Conservation (phyloP, 257 asterid species). For the Rhazya stricta region DNA sequence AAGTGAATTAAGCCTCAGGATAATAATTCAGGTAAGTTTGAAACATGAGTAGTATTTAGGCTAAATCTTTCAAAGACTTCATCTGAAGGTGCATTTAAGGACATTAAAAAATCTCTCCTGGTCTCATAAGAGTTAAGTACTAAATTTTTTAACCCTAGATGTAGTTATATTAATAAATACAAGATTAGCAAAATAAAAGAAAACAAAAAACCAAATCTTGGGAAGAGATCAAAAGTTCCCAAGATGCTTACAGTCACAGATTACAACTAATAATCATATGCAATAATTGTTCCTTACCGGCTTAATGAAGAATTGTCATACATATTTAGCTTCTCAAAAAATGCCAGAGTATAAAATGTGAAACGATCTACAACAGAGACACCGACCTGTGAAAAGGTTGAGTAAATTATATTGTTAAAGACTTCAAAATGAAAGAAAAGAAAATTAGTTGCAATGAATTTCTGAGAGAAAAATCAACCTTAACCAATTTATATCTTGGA, state of each 20-base stretch:
- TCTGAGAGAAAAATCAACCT: conserved; percentile 14
- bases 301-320: conserved; percentile 84
- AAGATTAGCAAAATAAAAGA: background rate
- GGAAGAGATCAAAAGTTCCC: background rate
- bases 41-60: background rate
- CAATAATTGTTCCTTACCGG: conserved; percentile 47
- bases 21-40: background rate
- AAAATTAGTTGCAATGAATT: conserved; percentile 10
- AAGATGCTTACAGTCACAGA: background rate
- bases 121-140: background rate
- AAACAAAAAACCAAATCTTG: background rate
- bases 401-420: conserved; percentile 13
- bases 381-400: conserved; percentile 63
- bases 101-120: background rate
- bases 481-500: background rate
- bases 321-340: conserved; percentile 95
- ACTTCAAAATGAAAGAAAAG: background rate
- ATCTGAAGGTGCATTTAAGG: background rate
- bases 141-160: background rate
- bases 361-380: conserved; percentile 96
- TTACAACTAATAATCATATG: background rate
- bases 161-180: background rate
- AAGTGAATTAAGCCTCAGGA: conserved; percentile 17
- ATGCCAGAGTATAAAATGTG: conserved; percentile 90
- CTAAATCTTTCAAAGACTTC: background rate